A percentile compares a stretch with the other conserved stretches of the same genome.
Evolutionary conservation across 192 early-diverging fungal species (phyloP).

Genomic region (Podila minutissima): DNA sequence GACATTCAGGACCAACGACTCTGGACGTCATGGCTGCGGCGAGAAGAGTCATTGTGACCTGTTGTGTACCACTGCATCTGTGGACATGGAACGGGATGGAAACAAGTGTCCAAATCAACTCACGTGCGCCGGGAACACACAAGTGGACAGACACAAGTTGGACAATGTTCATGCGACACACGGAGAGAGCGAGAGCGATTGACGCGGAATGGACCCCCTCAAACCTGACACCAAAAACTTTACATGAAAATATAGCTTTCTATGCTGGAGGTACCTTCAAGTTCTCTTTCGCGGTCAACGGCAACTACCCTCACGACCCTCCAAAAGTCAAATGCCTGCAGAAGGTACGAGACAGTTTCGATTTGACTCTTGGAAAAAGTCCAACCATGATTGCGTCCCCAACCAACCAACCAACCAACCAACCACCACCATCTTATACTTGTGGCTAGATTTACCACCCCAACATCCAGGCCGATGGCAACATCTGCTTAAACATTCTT

Average conservation of each 20-base stretch:
- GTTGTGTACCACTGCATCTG: neutral
- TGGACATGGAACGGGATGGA: conserved; percentile 5
- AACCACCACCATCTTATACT: neutral
- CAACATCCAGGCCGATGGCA: conserved; percentile 96
- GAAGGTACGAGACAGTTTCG: conserved; percentile 64
- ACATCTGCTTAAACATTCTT: conserved; percentile 96
- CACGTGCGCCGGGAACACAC: neutral
- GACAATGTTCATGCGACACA: neutral
- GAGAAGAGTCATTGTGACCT: too few relatives aligned
- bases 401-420: neutral
- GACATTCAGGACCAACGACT: too few relatives aligned
- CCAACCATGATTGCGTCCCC: too few relatives aligned
- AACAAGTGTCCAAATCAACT: neutral
- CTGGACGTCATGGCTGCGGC: too few relatives aligned
- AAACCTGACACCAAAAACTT: neutral
- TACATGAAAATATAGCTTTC: conserved; percentile 66
- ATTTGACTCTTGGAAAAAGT: too few relatives aligned
- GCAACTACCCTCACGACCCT: conserved; percentile 94
- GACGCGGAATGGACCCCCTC: neutral
- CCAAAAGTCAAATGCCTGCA: conserved; percentile 92
- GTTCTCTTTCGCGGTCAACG: conserved; percentile 85
- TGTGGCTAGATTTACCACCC: conserved; percentile 90
- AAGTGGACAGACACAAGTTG: too few relatives aligned
- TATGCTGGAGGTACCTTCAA: conserved; percentile 86
- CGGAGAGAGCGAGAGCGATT: neutral